A percentile compares a stretch with the other conserved stretches of the same genome.
Evolutionary conservation across 2,329 filamentous ascomycete genomes (phyloP).

Genomic region (Lanzia echinophila): DNA sequence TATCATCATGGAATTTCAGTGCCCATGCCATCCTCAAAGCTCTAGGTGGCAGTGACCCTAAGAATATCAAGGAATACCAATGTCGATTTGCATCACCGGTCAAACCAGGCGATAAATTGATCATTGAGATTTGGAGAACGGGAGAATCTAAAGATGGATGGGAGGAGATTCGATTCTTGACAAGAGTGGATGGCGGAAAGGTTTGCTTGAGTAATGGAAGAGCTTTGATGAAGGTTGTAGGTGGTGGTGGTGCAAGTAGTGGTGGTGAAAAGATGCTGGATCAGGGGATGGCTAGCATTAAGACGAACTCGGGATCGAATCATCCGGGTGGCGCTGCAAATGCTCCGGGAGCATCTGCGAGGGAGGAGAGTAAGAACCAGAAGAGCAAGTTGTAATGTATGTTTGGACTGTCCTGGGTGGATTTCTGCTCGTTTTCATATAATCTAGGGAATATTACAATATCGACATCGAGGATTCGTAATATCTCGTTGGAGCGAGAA

Average conservation of each 20-base stretch:
- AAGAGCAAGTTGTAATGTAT: slow-evolving; percentile 9
- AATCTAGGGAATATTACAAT: too few species aligned
- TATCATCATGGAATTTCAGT: slow-evolving; percentile 80
- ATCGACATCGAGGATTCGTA: too few species aligned
- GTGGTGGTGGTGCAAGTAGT: slow-evolving; percentile 21
- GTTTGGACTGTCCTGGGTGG: not conserved
- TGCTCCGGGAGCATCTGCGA: not conserved
- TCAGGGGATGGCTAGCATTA: slow-evolving; percentile 7
- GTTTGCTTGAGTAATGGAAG: slow-evolving; percentile 82
- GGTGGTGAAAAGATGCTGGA: slow-evolving; percentile 9
- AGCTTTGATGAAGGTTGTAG: slow-evolving; percentile 52
- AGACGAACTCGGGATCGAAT: slow-evolving; percentile 1
- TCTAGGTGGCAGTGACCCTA: slow-evolving; percentile 69
- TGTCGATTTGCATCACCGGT: slow-evolving; percentile 83
- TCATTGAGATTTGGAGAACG: slow-evolving; percentile 74
- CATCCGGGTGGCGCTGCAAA: slow-evolving; percentile 1
- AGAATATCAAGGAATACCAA: slow-evolving; percentile 82
- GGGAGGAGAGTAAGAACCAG: slow-evolving; percentile 5
- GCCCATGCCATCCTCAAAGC: slow-evolving; percentile 66
- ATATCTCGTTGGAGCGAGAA: too few species aligned
- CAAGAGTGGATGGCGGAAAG: slow-evolving; percentile 72
- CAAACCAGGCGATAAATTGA: slow-evolving; percentile 72
- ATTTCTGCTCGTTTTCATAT: too few species aligned
- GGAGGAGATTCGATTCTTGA: slow-evolving; percentile 79
- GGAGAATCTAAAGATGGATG: slow-evolving; percentile 61